A percentile compares a stretch with the other conserved stretches of the same genome.
phyloP scores from a whole-genome alignment of 2,329 filamentous ascomycete species.

The Colletotrichum agaves region DNA sequence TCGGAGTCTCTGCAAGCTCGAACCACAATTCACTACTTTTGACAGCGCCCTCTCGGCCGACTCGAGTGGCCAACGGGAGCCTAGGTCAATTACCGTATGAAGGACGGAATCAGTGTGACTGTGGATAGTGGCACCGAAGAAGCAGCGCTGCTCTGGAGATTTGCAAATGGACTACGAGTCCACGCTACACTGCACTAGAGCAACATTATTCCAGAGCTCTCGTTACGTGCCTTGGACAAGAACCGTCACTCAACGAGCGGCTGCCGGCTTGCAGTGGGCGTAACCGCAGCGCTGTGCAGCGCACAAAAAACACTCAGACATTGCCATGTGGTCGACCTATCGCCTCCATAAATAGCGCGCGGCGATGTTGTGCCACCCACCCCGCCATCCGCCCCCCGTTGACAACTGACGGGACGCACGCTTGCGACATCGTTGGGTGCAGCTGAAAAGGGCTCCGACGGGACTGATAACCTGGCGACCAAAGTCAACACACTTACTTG shows the following conservation, averaged over 20 bases:
- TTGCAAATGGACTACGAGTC: conserved; percentile 3
- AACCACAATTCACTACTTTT: too few species aligned
- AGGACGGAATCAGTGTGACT: conserved; percentile 21
- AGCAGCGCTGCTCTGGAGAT: conserved; percentile 4
- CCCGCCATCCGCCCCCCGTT: conserved; percentile 5
- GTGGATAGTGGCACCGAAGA: conserved; percentile 21
- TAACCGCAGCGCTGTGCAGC: not conserved
- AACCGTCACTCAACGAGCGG: not conserved
- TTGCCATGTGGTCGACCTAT: conserved; percentile 33
- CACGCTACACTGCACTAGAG: conserved; percentile 14
- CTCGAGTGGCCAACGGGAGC: conserved; percentile 15
- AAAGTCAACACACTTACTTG: conserved; percentile 1
- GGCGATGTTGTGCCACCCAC: conserved; percentile 31
- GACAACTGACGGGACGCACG: conserved; percentile 21
- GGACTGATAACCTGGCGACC: conserved; percentile 9
- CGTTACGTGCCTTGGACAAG: conserved; percentile 9
- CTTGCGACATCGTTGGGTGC: conserved; percentile 8
- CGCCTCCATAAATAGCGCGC: conserved; percentile 24
- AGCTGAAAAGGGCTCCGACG: not conserved
- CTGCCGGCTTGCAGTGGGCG: not conserved
- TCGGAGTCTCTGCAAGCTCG: conserved; percentile 28
- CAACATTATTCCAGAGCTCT: conserved; percentile 17
- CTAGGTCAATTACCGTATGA: conserved; percentile 15
- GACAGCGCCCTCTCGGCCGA: conserved; percentile 22
- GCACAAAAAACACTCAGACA: conserved; percentile 28